Percentiles rank a stretch among this genome's conserved stretches.
phyloP scores from a whole-genome alignment of 495 filamentous ascomycete species.

The Neurospora sp. region DNA sequence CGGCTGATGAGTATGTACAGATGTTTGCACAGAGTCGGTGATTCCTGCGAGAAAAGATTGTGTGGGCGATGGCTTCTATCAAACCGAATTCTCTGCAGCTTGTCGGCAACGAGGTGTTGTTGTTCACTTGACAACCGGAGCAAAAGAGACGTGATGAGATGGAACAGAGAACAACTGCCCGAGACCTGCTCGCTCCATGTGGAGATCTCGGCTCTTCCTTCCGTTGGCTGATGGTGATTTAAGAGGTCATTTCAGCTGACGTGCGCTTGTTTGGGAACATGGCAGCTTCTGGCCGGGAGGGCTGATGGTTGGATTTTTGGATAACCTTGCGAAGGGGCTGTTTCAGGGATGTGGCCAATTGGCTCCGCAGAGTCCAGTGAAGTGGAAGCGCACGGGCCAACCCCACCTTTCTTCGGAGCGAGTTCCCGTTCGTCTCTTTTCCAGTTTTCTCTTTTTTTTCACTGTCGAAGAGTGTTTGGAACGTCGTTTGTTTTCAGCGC shows the following conservation, averaged over 20 bases:
- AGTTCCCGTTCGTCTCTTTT: neutral
- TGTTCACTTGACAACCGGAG: neutral
- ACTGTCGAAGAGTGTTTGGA: neutral
- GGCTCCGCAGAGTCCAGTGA: neutral
- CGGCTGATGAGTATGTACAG: neutral
- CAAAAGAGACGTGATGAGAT: neutral
- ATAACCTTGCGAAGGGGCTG: neutral
- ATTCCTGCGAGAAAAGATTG: neutral
- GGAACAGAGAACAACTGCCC: neutral
- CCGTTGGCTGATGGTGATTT: neutral
- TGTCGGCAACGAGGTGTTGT: neutral
- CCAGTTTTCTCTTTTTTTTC: neutral
- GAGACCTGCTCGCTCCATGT: neutral
- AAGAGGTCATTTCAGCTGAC: neutral
- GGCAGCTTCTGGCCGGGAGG: neutral
- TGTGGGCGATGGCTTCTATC: neutral
- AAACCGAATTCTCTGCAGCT: neutral
- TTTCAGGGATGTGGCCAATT: neutral
- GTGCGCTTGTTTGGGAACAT: neutral
- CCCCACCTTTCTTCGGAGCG: neutral
- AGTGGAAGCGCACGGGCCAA: neutral
- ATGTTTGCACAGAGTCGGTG: neutral
- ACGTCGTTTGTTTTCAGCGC: neutral
- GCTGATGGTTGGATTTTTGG: neutral
- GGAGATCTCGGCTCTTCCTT: neutral